A percentile compares a stretch with the other conserved stretches of the same genome.
Evolutionary conservation across 2,329 filamentous ascomycete species (phyloP).

Genomic region (Penicillium aurantiogriseum): DNA sequence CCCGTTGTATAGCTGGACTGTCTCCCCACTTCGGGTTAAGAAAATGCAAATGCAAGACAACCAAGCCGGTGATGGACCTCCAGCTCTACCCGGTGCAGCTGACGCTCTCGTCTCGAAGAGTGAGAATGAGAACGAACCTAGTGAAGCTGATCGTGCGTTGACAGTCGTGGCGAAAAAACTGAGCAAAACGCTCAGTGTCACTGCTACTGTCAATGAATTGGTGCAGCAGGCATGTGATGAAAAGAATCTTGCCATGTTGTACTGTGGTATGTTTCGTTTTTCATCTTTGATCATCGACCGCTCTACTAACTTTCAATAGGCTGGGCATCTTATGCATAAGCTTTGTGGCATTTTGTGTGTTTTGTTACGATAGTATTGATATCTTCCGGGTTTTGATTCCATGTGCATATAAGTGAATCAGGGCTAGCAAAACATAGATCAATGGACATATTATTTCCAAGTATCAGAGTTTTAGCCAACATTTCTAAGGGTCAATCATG

Average conservation of each 20-base stretch:
- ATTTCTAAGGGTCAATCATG: no score
- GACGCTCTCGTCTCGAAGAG: constrained; percentile 34
- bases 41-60: constrained; percentile 68
- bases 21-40: constrained; percentile 67
- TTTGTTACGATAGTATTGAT: not conserved
- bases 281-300: not conserved
- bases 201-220: constrained; percentile 92
- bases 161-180: constrained; percentile 95
- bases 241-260: constrained; percentile 85
- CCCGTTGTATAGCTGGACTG: constrained; percentile 92
- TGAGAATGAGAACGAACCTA: constrained; percentile 56
- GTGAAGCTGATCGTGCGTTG: constrained; percentile 86
- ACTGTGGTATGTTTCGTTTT: constrained; percentile 56
- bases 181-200: constrained; percentile 87
- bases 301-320: not conserved
- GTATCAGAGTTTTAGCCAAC: no score
- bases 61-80: constrained; percentile 42
- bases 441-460: not conserved
- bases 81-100: constrained; percentile 30
- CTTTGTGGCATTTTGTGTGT: not conserved
- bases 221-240: constrained; percentile 96
- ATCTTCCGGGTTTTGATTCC: not conserved
- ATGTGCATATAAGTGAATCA: not conserved
- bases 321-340: constrained; percentile 5
- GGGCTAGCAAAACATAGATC: not conserved